Conservation (phyloP, 73 alveolate species). For the Tetrahymena borealis region DNA sequence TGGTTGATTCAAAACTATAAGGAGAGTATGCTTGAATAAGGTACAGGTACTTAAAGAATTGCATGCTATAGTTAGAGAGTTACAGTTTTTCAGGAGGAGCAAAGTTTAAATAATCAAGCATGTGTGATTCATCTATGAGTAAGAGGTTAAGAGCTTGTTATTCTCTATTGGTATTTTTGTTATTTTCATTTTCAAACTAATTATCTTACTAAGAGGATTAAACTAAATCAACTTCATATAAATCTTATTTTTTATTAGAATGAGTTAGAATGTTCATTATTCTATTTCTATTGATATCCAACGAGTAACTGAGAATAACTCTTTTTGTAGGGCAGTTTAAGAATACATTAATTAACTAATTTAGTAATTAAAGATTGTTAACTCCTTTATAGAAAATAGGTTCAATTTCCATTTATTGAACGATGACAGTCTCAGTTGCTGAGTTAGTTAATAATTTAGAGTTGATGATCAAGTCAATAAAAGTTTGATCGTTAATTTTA, state of each 20-base stretch:
- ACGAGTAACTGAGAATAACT: not conserved
- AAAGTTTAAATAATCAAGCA: not conserved
- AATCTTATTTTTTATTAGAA: not conserved
- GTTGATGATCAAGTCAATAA: not conserved
- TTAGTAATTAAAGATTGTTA: not conserved
- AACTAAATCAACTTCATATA: not conserved
- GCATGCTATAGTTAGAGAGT: not conserved
- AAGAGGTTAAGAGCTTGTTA: not conserved
- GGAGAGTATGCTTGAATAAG: not conserved
- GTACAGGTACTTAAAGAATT: not conserved
- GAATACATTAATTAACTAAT: not conserved
- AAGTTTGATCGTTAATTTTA: not conserved
- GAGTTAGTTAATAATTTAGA: not conserved
- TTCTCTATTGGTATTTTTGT: not conserved
- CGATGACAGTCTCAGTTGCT: not conserved
- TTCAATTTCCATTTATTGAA: not conserved
- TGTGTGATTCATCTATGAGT: not conserved
- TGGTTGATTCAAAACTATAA: not conserved
- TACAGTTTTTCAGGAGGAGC: not conserved
- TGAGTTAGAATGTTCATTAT: not conserved
- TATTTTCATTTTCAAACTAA: not conserved
- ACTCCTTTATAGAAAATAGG: not conserved
- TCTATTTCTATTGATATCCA: not conserved
- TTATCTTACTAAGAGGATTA: not conserved
- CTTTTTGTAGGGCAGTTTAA: not conserved